Base-by-base conservation (phyloP, 164 flowering plant species). In the Chimonanthus praecox region DNA sequence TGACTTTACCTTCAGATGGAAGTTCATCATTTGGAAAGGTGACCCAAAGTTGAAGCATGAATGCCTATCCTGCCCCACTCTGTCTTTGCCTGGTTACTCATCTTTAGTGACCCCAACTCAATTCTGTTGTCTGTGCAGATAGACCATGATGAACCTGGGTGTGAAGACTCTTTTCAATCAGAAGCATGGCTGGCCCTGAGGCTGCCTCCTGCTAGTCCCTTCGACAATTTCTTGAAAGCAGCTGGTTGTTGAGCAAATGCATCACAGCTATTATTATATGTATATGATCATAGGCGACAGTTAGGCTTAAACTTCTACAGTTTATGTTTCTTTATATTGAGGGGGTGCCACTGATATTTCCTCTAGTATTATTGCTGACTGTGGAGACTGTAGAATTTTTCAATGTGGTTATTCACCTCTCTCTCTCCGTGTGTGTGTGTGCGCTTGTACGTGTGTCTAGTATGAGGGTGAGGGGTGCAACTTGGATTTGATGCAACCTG, bases 141-240 rank as follows among this genome's bases (percentile, higher is more conserved):
- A 71, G 78, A 67, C 15, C 73, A 69, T 67, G 82, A 75, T 50
- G 82, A 7, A 49, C 78, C 66, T 33, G 45, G 54, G 6, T 33
- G 16, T 45, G 65, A 58, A 18, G 74, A 68, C 7, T 63, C 13
- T 4, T 7, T 75, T 49, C 74, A 77, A 3, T 46, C 49, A 44
- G 90, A 89, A 43, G 80, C 87, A 64, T 83, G 88, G 86, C 49
- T 78, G 67, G 82, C 91, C 49, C 80, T 95, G 85, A 91, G 86
- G 83, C 80, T 95, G 67, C 98, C 99, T 74, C 99, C 99, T 45
- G 94, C 98, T 0, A 95, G 99, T 80, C 99, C 99, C 44, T 95
- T 88, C 68, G 98, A 95, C 82, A 95, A 93, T 86, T 95, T 93
- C 86, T 90, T 95, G 66, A 83, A 86, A 80, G 98, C 98, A 68